phyloP scores from a whole-genome alignment of 1,139 yeast species.

The Geotrichum cucujoidarum region DNA sequence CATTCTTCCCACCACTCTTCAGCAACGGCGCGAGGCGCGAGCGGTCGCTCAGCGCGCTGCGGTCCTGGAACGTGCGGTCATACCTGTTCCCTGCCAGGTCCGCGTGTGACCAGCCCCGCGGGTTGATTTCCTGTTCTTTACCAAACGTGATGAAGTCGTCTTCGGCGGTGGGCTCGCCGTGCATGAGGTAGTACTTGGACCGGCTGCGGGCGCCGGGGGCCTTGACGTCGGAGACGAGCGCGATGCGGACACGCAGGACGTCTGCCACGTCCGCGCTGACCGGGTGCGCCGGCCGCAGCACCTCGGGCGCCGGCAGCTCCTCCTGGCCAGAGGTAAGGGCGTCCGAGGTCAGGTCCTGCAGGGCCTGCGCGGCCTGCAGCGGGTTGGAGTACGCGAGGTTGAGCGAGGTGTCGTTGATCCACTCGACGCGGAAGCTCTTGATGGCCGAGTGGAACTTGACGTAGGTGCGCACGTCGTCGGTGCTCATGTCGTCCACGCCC shows the following conservation, averaged over 20 bases:
- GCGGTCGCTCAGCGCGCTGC: too few relatives aligned
- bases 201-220: conserved; percentile 52
- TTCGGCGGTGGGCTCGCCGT: conserved; percentile 67
- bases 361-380: conserved; percentile 18
- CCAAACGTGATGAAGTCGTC: conserved; percentile 29
- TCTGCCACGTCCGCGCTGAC: conserved; percentile 44
- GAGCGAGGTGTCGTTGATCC: conserved; percentile 60
- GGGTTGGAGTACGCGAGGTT: conserved; percentile 14
- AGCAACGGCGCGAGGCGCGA: too few relatives aligned
- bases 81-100: too few relatives aligned
- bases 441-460: conserved; percentile 48
- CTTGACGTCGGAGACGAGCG: conserved; percentile 53
- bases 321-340: not conserved
- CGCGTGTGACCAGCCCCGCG: too few relatives aligned
- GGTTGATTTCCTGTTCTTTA: not conserved
- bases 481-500: conserved; percentile 68
- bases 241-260: conserved; percentile 43
- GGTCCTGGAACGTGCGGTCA: not conserved
- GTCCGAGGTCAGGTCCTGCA: not conserved
- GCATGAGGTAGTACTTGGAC: conserved; percentile 62
- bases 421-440: conserved; percentile 48
- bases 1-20: too few relatives aligned
- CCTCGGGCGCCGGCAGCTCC: conserved; percentile 24
- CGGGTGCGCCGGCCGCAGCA: conserved; percentile 35
- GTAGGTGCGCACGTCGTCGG: conserved; percentile 57